phyloP scores from a whole-genome alignment of 2,329 filamentous ascomycete species.

The Exophiala mesophila region DNA sequence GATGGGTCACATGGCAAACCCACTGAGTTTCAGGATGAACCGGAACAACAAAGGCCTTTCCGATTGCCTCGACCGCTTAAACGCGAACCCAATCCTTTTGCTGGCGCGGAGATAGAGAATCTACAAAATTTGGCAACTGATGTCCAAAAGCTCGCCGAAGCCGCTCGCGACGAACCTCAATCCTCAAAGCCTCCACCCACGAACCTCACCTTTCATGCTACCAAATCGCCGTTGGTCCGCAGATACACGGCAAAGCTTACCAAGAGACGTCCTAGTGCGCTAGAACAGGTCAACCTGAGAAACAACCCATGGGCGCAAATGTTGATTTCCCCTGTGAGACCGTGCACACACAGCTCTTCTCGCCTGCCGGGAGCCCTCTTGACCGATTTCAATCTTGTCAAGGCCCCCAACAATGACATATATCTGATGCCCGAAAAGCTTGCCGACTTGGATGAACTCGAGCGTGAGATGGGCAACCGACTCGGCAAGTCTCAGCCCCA shows the following conservation, averaged over 20 bases:
- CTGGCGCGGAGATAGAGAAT: not conserved
- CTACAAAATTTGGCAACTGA: not conserved
- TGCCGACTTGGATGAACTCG: conserved; percentile 20
- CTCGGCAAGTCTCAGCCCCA: not conserved
- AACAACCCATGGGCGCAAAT: conserved; percentile 25
- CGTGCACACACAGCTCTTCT: conserved; percentile 18
- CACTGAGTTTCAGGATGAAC: not conserved
- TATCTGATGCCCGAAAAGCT: conserved; percentile 20
- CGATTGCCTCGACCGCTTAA: not conserved
- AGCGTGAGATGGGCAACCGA: conserved; percentile 8
- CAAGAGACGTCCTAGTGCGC: conserved; percentile 4
- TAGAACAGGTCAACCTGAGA: conserved; percentile 13
- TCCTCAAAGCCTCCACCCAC: not conserved
- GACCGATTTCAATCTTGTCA: conserved; percentile 14
- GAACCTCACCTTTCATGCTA: not conserved
- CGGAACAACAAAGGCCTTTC: not conserved
- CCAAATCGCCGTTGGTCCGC: conserved; percentile 14
- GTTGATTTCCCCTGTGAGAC: conserved; percentile 19
- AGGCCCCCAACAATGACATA: conserved; percentile 12
- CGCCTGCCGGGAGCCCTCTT: conserved; percentile 19
- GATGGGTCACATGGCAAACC: not conserved
- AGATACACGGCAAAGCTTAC: not conserved
- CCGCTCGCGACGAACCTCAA: not conserved
- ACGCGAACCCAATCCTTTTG: not conserved
- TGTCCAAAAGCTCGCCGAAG: not conserved